A percentile compares a stretch with the other conserved stretches of the same genome.
Conservation (phyloP, 1,284 basidiomycete species). For the Trichosporon inkin region DNA sequence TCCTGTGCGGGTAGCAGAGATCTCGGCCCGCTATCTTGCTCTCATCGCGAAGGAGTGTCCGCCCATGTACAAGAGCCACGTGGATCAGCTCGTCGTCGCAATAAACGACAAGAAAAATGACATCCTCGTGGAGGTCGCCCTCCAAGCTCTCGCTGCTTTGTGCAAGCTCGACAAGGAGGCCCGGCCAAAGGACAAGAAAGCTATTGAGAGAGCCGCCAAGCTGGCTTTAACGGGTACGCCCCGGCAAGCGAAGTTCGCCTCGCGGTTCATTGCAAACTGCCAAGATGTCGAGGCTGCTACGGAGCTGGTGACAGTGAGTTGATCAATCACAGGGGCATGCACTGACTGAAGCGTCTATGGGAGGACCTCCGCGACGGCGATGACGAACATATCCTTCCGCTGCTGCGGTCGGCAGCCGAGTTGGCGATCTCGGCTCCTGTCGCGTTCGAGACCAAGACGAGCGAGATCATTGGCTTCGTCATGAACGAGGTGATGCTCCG, state of each 20-base stretch:
- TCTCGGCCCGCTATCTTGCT: constrained; percentile 46
- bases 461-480: constrained; percentile 66
- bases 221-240: constrained; percentile 62
- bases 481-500: constrained; percentile 68
- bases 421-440: constrained; percentile 65
- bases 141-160: constrained; percentile 71
- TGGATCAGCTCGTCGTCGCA: constrained; percentile 67
- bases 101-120: constrained; percentile 63
- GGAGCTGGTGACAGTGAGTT: constrained; percentile 63
- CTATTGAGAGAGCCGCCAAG: constrained; percentile 62
- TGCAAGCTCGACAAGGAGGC: constrained; percentile 59
- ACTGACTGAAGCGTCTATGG: constrained; percentile 41
- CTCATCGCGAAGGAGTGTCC: constrained; percentile 76
- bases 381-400: constrained; percentile 60
- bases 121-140: constrained; percentile 61
- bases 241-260: constrained; percentile 80
- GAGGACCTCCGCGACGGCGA: constrained; percentile 58
- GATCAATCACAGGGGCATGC: background rate
- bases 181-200: constrained; percentile 60
- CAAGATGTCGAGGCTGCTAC: constrained; percentile 58
- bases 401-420: constrained; percentile 69
- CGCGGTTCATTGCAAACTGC: constrained; percentile 65
- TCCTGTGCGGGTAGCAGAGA: background rate
- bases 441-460: constrained; percentile 71
- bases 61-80: constrained; percentile 66